Conservation (phyloP, 768 basidiomycete species). For the Lentinula sp. region DNA sequence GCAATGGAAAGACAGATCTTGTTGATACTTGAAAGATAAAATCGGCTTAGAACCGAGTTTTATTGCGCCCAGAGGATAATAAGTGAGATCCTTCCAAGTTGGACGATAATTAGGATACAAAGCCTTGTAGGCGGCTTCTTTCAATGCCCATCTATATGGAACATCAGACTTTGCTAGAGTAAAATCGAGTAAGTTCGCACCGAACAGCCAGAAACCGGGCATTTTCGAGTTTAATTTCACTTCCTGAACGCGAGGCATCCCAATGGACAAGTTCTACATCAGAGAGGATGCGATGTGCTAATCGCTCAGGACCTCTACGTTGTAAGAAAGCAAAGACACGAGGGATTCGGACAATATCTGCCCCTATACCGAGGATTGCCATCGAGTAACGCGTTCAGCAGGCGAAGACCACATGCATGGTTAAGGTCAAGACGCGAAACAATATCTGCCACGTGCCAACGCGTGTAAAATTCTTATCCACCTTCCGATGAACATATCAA, state of each 20-base stretch:
- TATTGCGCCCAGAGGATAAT: conserved; percentile 25
- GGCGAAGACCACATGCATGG: background rate
- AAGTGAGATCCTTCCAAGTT: conserved; percentile 74
- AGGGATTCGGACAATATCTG: conserved; percentile 66
- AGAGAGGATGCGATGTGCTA: conserved; percentile 65
- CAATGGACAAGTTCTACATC: conserved; percentile 36
- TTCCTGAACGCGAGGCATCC: conserved; percentile 17
- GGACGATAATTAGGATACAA: conserved; percentile 56
- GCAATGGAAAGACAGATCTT: conserved; percentile 40
- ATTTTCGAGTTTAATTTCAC: conserved; percentile 14
- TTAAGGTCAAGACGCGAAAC: background rate
- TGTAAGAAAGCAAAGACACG: conserved; percentile 52
- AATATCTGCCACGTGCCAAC: background rate
- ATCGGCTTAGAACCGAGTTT: conserved; percentile 27
- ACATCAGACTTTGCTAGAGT: background rate
- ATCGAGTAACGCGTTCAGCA: conserved; percentile 21
- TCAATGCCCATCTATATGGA: conserved; percentile 64
- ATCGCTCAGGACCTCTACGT: conserved; percentile 36
- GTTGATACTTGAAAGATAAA: conserved; percentile 37
- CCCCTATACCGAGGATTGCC: conserved; percentile 69
- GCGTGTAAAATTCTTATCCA: background rate
- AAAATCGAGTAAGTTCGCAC: conserved; percentile 30
- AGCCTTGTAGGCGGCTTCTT: conserved; percentile 87
- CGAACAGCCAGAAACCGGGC: conserved; percentile 66
- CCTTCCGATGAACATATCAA: conserved; percentile 20